Conservation (phyloP, 2,329 filamentous ascomycete species). For the Coniella vitis region DNA sequence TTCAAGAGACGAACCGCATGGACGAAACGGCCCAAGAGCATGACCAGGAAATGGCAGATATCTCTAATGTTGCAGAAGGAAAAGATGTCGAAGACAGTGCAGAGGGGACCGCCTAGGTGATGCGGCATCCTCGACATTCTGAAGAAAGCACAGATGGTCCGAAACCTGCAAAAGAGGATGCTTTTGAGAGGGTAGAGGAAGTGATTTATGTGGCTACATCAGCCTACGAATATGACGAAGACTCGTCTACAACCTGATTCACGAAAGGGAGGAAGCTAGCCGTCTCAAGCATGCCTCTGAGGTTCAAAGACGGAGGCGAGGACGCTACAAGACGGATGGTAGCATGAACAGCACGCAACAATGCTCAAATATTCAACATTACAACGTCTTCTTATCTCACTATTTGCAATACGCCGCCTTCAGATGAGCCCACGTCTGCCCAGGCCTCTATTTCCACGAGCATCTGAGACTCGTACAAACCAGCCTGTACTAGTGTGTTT, state of each 20-base stretch:
- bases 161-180: too few species aligned
- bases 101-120: not conserved
- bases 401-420: constrained; percentile 1
- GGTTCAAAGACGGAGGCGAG: too few species aligned
- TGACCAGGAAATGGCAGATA: constrained; percentile 4
- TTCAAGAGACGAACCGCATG: constrained; percentile 3
- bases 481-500: constrained; percentile 16
- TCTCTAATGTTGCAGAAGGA: constrained; percentile 1
- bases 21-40: constrained; percentile 15
- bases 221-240: too few species aligned
- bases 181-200: too few species aligned
- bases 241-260: too few species aligned
- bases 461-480: constrained; percentile 15
- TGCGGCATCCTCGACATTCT: not conserved
- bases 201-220: too few species aligned
- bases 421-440: constrained; percentile 17
- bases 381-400: not conserved
- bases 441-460: constrained; percentile 19
- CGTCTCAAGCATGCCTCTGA: too few species aligned
- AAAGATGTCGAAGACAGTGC: constrained; percentile 19
- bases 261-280: too few species aligned
- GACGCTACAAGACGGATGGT: not conserved
- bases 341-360: too few species aligned
- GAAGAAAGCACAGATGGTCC: not conserved
- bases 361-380: not conserved